phyloP scores from a whole-genome alignment of 805 yeast species.

The Spathaspora boniae region DNA sequence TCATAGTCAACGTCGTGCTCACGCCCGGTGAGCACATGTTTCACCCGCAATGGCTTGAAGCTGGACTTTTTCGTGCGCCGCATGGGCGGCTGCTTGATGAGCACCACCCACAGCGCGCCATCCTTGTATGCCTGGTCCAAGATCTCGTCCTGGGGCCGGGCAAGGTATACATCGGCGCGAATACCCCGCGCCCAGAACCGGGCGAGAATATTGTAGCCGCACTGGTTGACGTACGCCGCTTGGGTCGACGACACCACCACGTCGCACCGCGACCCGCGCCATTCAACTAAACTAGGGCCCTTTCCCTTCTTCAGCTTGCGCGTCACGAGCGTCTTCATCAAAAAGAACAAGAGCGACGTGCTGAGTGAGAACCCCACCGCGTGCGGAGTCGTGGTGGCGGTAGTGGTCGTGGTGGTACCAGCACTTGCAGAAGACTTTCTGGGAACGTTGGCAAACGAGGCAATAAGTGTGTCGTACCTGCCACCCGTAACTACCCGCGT shows the following conservation, averaged over 20 bases:
- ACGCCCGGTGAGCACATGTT: slow-evolving; percentile 52
- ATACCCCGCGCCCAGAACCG: slow-evolving; percentile 76
- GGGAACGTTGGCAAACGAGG: slow-evolving; percentile 58
- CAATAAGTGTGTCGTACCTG: slow-evolving; percentile 74
- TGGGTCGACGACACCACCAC: slow-evolving; percentile 74
- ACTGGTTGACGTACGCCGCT: slow-evolving; percentile 49
- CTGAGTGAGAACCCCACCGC: slow-evolving; percentile 90
- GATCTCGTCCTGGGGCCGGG: slow-evolving; percentile 55
- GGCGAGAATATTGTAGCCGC: slow-evolving; percentile 62
- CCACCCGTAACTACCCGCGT: slow-evolving; percentile 84
- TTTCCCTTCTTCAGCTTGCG: slow-evolving; percentile 12
- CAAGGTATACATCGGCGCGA: slow-evolving; percentile 58
- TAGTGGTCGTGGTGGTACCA: slow-evolving; percentile 13
- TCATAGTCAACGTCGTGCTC: slow-evolving; percentile 74
- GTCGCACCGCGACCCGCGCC: slow-evolving; percentile 59
- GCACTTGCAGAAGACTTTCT: no score
- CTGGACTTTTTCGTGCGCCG: slow-evolving; percentile 25
- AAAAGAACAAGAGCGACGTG: slow-evolving; percentile 35
- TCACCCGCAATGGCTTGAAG: slow-evolving; percentile 74
- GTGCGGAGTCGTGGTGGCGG: slow-evolving; percentile 21
- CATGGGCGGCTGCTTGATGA: slow-evolving; percentile 65
- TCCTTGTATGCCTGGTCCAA: slow-evolving; percentile 59
- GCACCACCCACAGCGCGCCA: slow-evolving; percentile 73
- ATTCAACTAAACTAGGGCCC: slow-evolving; percentile 9
- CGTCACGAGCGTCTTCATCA: slow-evolving; percentile 28